These are phyloP conservation scores for Colletotrichum spaethianum DNA, from an alignment of 2,329 filamentous ascomycete species.

Conservation along the genomic window DNA sequence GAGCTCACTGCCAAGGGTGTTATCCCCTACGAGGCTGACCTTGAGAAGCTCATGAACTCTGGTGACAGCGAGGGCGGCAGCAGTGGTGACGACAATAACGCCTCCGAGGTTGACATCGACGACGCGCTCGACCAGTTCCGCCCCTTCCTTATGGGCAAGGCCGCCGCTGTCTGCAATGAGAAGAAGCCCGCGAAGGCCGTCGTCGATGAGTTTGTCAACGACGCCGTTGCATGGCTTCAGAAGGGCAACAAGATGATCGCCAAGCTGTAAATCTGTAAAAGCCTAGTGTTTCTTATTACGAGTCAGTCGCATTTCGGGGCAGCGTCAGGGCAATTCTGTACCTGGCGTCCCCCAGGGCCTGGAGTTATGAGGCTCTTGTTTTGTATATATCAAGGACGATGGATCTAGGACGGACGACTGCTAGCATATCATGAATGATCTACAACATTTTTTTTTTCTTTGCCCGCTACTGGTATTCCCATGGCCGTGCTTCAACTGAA, in stretches of 20 bases:
- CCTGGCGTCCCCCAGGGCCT: constrained; percentile 15
- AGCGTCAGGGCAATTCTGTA: constrained; percentile 1
- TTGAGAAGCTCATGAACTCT: constrained; percentile 81
- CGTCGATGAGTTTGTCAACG: constrained; percentile 92
- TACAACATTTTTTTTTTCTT: not conserved
- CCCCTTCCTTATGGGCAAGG: constrained; percentile 97
- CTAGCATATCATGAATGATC: constrained; percentile 34
- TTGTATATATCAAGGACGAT: constrained; percentile 34
- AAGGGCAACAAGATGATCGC: constrained; percentile 77
- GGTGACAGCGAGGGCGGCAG: constrained; percentile 74
- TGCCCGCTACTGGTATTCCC: not conserved
- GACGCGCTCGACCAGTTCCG: constrained; percentile 93
- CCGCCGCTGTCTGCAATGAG: constrained; percentile 92
- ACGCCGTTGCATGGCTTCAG: constrained; percentile 81
- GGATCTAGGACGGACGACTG: constrained; percentile 23
- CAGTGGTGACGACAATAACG: constrained; percentile 72
- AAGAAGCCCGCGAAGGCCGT: constrained; percentile 92
- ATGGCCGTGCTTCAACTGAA: not conserved
- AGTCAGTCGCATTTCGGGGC: constrained; percentile 21
- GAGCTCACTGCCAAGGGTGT: constrained; percentile 89
- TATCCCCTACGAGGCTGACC: constrained; percentile 94
- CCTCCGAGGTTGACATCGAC: constrained; percentile 79
- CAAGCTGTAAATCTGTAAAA: constrained; percentile 71
- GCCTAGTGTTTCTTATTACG: constrained; percentile 31
- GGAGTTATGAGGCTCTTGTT: constrained; percentile 35